Evolutionary conservation across 1,139 yeast species (phyloP), one percentile per base, ranked within the genome.

Genomic region (Spathaspora sp.): DNA sequence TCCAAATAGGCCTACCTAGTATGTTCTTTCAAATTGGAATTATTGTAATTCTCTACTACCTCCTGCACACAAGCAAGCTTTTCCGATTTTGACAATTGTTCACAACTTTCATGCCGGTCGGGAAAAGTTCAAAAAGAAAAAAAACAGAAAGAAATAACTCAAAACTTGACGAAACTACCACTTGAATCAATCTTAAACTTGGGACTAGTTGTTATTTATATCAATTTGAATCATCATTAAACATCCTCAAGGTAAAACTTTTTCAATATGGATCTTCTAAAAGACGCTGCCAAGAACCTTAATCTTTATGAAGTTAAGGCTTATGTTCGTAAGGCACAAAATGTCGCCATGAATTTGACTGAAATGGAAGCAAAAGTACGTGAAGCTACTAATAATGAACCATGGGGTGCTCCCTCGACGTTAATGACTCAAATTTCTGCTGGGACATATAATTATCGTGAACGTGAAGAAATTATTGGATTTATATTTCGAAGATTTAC

Each of bases 401-500:
- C 99, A 2, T 93, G 99, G 99, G 99, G 99, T n/a, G 95, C 97
- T 2, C 84, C 96, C 2, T 80, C 95, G 4, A 81, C 96, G 2
- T 71, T 88, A 61, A 93, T 95, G 98, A 87, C 86, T 51, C 95
- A 90, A 62, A 93, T 95, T 57, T 95, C 99, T 5, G 87, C 90
- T 29, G 98, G 96, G 1, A 93, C 99, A 5, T 89, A 89, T 68
- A 89, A 88, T 67, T 87, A 87, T 60, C 72, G 89, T 53, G 95
- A 86, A 58, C 68, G 95, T 50, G 91, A 86, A 59, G 95, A 86
- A 60, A 81, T 86, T 50, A 70, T 83, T 44, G 82, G 86, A 3
- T 83, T 85, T 76, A 75, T 84, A 33, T 83, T 84, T 61, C 76
- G 89, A 59, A 78, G 98, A 52, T 90, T 91, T 68, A 89, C 97